These are phyloP conservation scores for Rhodotorula mucilaginosa DNA, from an alignment of 1,284 basidiomycete species.

Conservation along the genomic window DNA sequence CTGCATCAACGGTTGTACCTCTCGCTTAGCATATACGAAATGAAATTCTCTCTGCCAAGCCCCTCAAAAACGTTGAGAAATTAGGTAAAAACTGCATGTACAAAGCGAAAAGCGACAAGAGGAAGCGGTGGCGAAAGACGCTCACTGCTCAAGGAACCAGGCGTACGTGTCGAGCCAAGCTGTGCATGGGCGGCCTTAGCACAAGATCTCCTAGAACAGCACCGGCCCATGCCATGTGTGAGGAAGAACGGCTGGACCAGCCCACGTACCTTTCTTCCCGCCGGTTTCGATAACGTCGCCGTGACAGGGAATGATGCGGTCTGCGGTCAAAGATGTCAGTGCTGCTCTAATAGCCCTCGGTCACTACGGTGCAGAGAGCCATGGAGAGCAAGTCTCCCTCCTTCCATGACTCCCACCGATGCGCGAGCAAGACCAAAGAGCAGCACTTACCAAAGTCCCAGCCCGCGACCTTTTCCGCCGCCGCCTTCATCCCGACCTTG, in stretches of 20 bases:
- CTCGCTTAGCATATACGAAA: too few relatives aligned
- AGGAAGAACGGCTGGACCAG: neutral
- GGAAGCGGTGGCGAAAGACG: too few relatives aligned
- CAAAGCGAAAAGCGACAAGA: too few relatives aligned
- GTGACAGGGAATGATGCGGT: slow-evolving; percentile 87
- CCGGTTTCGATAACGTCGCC: slow-evolving; percentile 80
- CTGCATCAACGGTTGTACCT: too few relatives aligned
- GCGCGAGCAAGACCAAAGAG: neutral
- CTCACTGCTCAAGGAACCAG: slow-evolving; percentile 15
- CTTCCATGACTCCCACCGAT: neutral
- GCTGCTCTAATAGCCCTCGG: neutral
- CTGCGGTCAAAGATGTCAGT: neutral
- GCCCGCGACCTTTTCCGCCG: slow-evolving; percentile 65
- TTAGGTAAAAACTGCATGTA: too few relatives aligned
- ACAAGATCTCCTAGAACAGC: too few relatives aligned
- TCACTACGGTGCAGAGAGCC: neutral
- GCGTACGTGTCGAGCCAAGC: slow-evolving; percentile 33
- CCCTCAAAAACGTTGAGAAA: too few relatives aligned
- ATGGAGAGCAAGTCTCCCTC: neutral
- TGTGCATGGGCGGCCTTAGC: neutral
- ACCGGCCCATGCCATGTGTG: too few relatives aligned
- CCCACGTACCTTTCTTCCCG: slow-evolving; percentile 55
- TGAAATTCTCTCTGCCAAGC: too few relatives aligned
- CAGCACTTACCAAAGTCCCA: slow-evolving; percentile 69
- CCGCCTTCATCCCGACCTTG: slow-evolving; percentile 66